Evolutionary conservation across 2,329 filamentous ascomycete genomes (phyloP), one percentile per base, ranked within the genome.

Genomic region (Remersonia thermophila): DNA sequence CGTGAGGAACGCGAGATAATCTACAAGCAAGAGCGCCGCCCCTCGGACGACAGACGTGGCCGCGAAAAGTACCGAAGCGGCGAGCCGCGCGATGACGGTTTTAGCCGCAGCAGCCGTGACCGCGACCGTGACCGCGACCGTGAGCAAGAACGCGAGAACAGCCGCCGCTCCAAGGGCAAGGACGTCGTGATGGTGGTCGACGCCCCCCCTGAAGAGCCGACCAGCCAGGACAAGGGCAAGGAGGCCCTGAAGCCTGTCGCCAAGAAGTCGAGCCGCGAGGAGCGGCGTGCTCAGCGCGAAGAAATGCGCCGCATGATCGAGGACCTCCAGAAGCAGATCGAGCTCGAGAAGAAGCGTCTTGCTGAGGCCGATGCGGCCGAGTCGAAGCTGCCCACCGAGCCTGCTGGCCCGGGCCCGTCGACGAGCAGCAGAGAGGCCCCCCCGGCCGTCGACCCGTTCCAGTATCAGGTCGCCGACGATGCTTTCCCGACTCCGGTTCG

Each of bases 391-490:
- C 5, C 27, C 4, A 5, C 27, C 12, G 7, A 28, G 27, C 27
- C 27, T 28, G 27, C 27, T 6, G 20, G 9, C 20, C 27, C 27
- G 4, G 27, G 13, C 13, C 48, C 28, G 28, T 27, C 13, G 30
- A 35, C 14, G 34, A 31, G 12, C 29, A 26, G 4, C 7, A 41
- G 38, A 34, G 27, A 32, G 15, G 26, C 23, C 10, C 29, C 30
- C 13, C 47, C 51, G n/a, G 48, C 53, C 33, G 52, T 71, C 49
- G 67, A 78, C 53, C 70, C 72, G 13, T 77, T 77, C 51, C 63
- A 73, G 51, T 77, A 62, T 49, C 71, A 70, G 52, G 67, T 76
- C 41, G 45, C 61, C 29, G 60, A 69, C 41, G 63, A 69, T 47
- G 63, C 64, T n/a, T 71, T 71, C 40, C 55, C 58, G 33, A 66